Evolutionary conservation across 805 yeast species (phyloP), one percentile per base, ranked within the genome.

Genomic region (Barnettozyma sp.): DNA sequence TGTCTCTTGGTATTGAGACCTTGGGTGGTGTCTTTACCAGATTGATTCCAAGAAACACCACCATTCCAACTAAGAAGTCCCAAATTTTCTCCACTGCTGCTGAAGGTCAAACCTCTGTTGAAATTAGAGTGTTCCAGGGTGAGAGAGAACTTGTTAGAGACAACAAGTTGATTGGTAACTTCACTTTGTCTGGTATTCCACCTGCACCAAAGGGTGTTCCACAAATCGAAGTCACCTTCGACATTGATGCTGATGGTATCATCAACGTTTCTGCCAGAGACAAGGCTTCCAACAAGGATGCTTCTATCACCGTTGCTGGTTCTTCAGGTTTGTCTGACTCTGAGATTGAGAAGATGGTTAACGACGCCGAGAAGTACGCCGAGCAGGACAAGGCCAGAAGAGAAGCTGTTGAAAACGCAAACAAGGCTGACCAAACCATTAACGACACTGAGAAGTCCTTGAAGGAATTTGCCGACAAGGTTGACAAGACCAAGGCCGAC

Each of bases 21-120:
- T 96, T 96, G 58, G 97, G 97, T 75, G 97, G 97, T 78, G 88
- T 87, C 69, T 87, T 88, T 95, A 88, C 96, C 65, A 85, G 85
- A 71, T 79, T 88, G 70, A 88, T 39, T 35, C 42, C 42, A 39
- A 39, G 42, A 39, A 39, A 39, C 39, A 35, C 42, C 18, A 39
- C 42, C 44, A 86, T 88, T 54, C 97, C 97, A 68, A 84, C 95
- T 66, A 87, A 87, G 79, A 88, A 88, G 73, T 85, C 96, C 27
- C 95, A 87, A 74, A 79, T 83, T 49, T 88, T 81, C 62, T 78
- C 87, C 22, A 82, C 92, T 15, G 87, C 85, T 32, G 85, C 83
- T 23, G 90, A 82, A 62, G 82, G 82, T 40, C 92, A 82, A 60
- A 82, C 87, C 10, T 85, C 86, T 26, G 92, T 82, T 34, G 82